phyloP scores from a whole-genome alignment of 1,139 yeast genomes.

The Lodderomyces parapsilosis region DNA sequence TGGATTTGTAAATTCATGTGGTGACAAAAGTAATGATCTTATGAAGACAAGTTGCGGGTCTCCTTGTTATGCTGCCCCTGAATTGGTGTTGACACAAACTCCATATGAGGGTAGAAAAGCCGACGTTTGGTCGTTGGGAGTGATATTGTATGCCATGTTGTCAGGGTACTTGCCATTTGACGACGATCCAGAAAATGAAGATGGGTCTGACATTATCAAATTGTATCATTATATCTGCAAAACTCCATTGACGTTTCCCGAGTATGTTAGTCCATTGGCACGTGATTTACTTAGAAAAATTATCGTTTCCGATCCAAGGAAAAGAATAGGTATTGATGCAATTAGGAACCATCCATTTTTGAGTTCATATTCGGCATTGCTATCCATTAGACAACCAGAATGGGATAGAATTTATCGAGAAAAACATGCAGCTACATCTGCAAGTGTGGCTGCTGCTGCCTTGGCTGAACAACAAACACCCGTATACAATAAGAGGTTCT shows the following conservation, averaged over 20 bases:
- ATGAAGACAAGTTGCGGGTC: slow-evolving; percentile 98
- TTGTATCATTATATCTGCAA: slow-evolving; percentile 88
- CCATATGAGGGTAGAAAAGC: slow-evolving; percentile 94
- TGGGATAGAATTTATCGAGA: slow-evolving; percentile 70
- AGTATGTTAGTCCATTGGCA: slow-evolving; percentile 86
- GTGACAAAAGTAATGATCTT: slow-evolving; percentile 59
- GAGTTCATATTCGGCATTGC: slow-evolving; percentile 72
- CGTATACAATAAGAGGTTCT: slow-evolving; percentile 36
- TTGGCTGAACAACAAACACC: slow-evolving; percentile 11
- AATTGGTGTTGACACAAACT: slow-evolving; percentile 80
- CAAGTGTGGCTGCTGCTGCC: slow-evolving; percentile 10
- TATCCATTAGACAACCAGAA: slow-evolving; percentile 81
- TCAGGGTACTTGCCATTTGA: slow-evolving; percentile 98
- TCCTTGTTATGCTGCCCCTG: slow-evolving; percentile 99
- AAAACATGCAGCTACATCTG: slow-evolving; percentile 16
- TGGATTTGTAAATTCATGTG: slow-evolving; percentile 90
- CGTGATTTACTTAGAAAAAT: slow-evolving; percentile 86
- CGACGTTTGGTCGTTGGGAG: slow-evolving; percentile 97
- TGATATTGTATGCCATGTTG: slow-evolving; percentile 91
- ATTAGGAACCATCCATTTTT: slow-evolving; percentile 88
- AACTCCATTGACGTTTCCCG: slow-evolving; percentile 93
- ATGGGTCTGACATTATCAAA: slow-evolving; percentile 90
- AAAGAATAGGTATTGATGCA: slow-evolving; percentile 65
- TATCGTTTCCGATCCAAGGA: slow-evolving; percentile 81
- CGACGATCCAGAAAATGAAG: slow-evolving; percentile 95